Evolutionary conservation across 2,329 filamentous ascomycete species (phyloP).

Genomic region (Fusarium lateritium): DNA sequence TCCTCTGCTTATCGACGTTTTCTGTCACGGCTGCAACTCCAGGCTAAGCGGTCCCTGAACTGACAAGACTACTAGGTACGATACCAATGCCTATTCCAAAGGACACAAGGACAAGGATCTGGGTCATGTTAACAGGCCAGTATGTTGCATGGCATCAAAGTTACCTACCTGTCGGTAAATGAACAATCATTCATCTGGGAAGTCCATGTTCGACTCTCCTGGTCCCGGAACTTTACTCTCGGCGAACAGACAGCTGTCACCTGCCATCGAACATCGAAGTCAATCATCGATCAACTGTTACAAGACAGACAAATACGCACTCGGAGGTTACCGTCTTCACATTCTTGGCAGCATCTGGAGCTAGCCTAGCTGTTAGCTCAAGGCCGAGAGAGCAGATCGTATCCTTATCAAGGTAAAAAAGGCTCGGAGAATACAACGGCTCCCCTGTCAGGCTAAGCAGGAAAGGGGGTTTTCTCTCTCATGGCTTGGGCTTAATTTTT

Average conservation of each 20-base stretch:
- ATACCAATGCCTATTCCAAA: constrained; percentile 6
- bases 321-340: constrained; percentile 9
- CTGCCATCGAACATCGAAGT: constrained; percentile 6
- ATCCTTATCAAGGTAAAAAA: constrained; percentile 38
- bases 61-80: constrained; percentile 5
- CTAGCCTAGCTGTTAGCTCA: constrained; percentile 23
- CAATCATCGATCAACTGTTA: constrained; percentile 2
- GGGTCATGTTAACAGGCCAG: constrained; percentile 23
- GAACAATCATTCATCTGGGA: constrained; percentile 29
- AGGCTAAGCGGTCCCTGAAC: constrained; percentile 22
- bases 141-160: constrained; percentile 39
- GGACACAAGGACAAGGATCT: constrained; percentile 25
- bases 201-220: constrained; percentile 1
- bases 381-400: constrained; percentile 35
- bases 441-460: constrained; percentile 40
- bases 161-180: constrained; percentile 45
- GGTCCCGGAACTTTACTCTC: not conserved
- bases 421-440: constrained; percentile 38
- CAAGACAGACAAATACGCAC: constrained; percentile 3
- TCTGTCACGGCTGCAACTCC: not conserved
- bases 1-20: not conserved
- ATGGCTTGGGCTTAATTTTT: constrained; percentile 26
- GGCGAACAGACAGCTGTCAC: not conserved
- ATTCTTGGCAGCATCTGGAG: constrained; percentile 20
- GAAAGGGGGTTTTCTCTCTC: constrained; percentile 39